A percentile compares a stretch with the other conserved stretches of the same genome.
phyloP scores from a whole-genome alignment of 371 early-diverging fungal genomes.

The Spraguea lophii region DNA sequence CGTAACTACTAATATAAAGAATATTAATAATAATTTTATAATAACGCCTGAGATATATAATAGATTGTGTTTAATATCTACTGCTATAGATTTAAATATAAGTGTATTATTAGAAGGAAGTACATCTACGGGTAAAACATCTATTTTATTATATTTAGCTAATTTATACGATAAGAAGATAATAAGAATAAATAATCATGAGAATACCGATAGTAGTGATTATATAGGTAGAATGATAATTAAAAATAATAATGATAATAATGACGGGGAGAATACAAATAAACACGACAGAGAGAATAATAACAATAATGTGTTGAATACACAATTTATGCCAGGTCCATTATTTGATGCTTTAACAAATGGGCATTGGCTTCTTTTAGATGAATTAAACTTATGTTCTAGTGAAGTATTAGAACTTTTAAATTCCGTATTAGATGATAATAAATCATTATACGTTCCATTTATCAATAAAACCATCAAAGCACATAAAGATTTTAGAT shows the following conservation, averaged over 20 bases:
- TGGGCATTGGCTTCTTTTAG: conserved; percentile 95
- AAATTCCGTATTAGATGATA: conserved; percentile 92
- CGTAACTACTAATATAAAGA: too few relatives aligned
- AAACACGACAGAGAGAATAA: conserved; percentile 48
- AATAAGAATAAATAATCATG: conserved; percentile 97
- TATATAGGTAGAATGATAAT: conserved; percentile 76
- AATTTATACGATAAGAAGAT: conserved; percentile 67
- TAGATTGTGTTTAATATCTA: too few relatives aligned
- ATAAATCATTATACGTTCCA: conserved; percentile 80
- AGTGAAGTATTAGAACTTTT: conserved; percentile 94
- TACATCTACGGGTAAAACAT: conserved; percentile 95
- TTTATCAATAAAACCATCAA: conserved; percentile 79
- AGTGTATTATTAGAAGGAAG: conserved; percentile 98
- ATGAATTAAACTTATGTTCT: conserved; percentile 96
- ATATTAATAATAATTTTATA: too few relatives aligned
- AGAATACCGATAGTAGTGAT: conserved; percentile 93
- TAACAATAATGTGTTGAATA: conserved; percentile 58
- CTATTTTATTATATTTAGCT: conserved; percentile 89
- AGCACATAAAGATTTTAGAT: conserved; percentile 84
- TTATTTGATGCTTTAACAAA: conserved; percentile 76
- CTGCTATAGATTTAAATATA: conserved; percentile 67
- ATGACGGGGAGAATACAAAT: conserved; percentile 49
- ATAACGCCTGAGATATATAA: too few relatives aligned
- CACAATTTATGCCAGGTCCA: conserved; percentile 81
- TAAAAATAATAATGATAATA: background rate